Evolutionary conservation across 129 eudicot species (phyloP).

Genomic region (Helichrysum umbraculigerum): DNA sequence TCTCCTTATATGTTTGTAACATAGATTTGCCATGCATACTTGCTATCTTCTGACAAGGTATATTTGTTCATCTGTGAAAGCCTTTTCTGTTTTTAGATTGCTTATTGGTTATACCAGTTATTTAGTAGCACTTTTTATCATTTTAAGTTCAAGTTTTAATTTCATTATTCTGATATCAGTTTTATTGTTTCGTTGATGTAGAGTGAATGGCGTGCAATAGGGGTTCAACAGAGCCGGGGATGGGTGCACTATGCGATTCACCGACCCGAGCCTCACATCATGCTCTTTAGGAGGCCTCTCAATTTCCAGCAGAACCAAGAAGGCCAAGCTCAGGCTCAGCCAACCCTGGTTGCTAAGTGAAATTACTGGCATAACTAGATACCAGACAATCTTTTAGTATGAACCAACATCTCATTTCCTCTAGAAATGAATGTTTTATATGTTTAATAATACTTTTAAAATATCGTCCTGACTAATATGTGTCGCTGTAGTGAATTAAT

Average conservation of each 20-base stretch:
- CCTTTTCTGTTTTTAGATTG: neutral
- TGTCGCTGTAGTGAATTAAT: neutral
- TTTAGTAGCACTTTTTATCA: neutral
- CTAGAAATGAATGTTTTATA: constrained; percentile 3
- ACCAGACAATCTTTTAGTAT: neutral
- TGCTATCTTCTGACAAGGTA: neutral
- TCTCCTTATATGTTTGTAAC: neutral
- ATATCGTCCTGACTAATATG: neutral
- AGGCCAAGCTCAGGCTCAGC: constrained; percentile 56
- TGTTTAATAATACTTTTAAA: neutral
- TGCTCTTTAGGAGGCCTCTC: constrained; percentile 96
- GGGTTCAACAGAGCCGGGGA: constrained; percentile 97
- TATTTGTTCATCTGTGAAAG: neutral
- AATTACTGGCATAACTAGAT: neutral
- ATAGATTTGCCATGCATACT: neutral
- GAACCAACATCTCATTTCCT: neutral
- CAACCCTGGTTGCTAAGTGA: constrained; percentile 52
- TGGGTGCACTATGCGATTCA: constrained; percentile 98
- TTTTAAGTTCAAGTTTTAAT: neutral
- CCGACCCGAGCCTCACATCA: constrained; percentile 97
- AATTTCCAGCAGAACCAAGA: constrained; percentile 93
- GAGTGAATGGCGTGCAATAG: constrained; percentile 97
- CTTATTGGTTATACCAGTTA: neutral
- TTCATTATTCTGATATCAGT: neutral
- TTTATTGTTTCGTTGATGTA: constrained; percentile 23